Evolutionary conservation across 176 grass and related monocot species (phyloP).

Genomic region (Chloris gayana): DNA sequence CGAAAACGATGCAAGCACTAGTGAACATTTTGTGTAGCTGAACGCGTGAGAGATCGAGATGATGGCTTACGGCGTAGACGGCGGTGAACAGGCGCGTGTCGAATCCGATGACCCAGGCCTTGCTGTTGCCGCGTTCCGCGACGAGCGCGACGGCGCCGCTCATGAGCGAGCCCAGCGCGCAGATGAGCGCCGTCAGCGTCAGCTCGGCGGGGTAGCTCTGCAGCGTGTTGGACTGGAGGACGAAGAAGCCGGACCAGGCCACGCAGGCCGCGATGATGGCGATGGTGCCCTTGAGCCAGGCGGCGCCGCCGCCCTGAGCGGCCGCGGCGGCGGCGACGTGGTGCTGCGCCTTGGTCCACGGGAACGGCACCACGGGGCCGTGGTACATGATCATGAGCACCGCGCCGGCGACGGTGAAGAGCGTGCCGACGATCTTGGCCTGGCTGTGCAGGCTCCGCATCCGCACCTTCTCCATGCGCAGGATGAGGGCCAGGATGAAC

Average conservation of each 20-base stretch:
- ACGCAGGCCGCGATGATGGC: constrained; percentile 60
- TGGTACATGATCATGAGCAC: constrained; percentile 92
- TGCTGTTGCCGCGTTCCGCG: constrained; percentile 57
- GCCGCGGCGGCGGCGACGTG: constrained; percentile 25
- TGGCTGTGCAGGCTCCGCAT: constrained; percentile 73
- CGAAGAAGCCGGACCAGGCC: constrained; percentile 81
- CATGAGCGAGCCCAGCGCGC: constrained; percentile 64
- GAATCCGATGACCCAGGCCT: constrained; percentile 79
- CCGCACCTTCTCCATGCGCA: constrained; percentile 74
- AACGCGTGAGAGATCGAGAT: neutral
- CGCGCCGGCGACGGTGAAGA: constrained; percentile 68
- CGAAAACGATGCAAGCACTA: neutral
- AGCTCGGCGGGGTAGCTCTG: constrained; percentile 73
- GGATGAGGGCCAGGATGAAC: constrained; percentile 68
- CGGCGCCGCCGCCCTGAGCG: neutral
- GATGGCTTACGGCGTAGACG: constrained; percentile 68
- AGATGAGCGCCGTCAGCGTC: constrained; percentile 75
- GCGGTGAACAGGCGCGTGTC: constrained; percentile 87
- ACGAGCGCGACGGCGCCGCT: constrained; percentile 66
- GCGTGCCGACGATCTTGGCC: constrained; percentile 76
- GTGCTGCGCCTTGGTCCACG: constrained; percentile 63
- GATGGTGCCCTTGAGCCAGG: constrained; percentile 73
- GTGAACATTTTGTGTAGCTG: neutral
- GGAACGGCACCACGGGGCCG: constrained; percentile 67
- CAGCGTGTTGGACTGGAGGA: constrained; percentile 81